Percentiles rank a stretch among this genome's conserved stretches.
Conservation (phyloP, 805 yeast genomes). For the Candida maris region DNA sequence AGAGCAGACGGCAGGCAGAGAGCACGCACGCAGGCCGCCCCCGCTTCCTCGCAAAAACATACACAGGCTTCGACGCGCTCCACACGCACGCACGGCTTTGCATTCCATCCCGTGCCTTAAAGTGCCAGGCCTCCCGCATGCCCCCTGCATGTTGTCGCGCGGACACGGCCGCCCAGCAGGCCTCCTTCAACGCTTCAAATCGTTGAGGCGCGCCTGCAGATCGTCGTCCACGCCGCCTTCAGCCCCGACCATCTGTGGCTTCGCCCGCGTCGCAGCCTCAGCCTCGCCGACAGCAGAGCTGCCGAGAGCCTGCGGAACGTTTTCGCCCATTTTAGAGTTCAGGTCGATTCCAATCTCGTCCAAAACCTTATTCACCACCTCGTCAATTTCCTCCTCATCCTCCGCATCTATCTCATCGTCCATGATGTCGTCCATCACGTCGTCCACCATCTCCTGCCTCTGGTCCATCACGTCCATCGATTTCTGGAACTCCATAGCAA, state of each 20-base stretch:
- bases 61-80: no score
- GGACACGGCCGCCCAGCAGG: no score
- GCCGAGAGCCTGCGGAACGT: slow-evolving; percentile 37
- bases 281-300: slow-evolving; percentile 9
- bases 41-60: no score
- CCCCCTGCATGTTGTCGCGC: no score
- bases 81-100: no score
- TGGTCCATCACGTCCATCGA: slow-evolving; percentile 98
- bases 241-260: slow-evolving; percentile 31
- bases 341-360: slow-evolving; percentile 96
- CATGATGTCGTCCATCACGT: slow-evolving; percentile 95
- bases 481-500: slow-evolving; percentile 92
- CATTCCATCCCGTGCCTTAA: no score
- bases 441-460: slow-evolving; percentile 98
- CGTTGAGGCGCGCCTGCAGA: slow-evolving; percentile 81
- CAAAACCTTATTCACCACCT: slow-evolving; percentile 82
- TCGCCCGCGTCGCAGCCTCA: slow-evolving; percentile 7
- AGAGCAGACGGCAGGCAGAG: no score
- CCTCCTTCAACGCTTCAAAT: slow-evolving; percentile 63
- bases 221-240: slow-evolving; percentile 64
- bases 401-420: slow-evolving; percentile 83
- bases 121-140: no score
- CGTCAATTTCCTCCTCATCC: slow-evolving; percentile 82
- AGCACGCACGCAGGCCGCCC: no score
- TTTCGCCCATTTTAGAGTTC: slow-evolving; percentile 41